Conservation (phyloP, 148 eudicot species). For the Talinum fruticosum region DNA sequence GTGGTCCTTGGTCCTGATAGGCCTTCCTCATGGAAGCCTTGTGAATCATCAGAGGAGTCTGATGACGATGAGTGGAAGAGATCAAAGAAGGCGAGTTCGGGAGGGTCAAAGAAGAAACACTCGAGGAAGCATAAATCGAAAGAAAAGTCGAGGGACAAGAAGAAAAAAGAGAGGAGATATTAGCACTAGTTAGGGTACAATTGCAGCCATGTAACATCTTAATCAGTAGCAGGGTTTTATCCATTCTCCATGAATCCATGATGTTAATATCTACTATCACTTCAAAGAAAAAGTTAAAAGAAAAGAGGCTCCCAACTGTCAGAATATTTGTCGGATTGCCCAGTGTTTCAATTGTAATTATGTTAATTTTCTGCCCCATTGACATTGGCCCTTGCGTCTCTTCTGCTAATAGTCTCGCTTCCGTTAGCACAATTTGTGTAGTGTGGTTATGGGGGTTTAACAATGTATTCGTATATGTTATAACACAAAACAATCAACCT, state of each 20-base stretch:
- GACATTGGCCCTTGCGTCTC: background rate
- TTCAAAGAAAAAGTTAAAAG: background rate
- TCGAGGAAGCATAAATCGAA: slow-evolving; percentile 57
- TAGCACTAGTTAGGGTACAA: slow-evolving; percentile 26
- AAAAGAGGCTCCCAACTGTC: background rate
- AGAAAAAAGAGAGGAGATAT: slow-evolving; percentile 42
- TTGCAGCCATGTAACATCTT: background rate
- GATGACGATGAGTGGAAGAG: slow-evolving; percentile 36
- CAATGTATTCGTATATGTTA: too few species aligned
- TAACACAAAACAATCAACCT: too few species aligned
- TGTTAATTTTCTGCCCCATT: background rate
- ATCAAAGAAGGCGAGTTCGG: slow-evolving; percentile 34
- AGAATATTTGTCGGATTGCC: background rate
- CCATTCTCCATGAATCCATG: background rate
- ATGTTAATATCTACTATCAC: background rate
- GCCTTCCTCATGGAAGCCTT: slow-evolving; percentile 38
- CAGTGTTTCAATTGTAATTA: background rate
- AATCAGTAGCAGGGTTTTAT: background rate
- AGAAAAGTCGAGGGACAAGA: slow-evolving; percentile 54
- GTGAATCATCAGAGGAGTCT: slow-evolving; percentile 44
- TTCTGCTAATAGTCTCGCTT: too few species aligned
- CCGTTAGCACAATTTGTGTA: too few species aligned
- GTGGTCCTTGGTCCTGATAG: slow-evolving; percentile 61
- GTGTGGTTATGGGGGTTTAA: too few species aligned
- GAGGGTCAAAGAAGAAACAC: slow-evolving; percentile 50